Evolutionary conservation across 768 basidiomycete genomes (phyloP), one percentile per base, ranked within the genome.

Genomic region (Hericium coralloides): DNA sequence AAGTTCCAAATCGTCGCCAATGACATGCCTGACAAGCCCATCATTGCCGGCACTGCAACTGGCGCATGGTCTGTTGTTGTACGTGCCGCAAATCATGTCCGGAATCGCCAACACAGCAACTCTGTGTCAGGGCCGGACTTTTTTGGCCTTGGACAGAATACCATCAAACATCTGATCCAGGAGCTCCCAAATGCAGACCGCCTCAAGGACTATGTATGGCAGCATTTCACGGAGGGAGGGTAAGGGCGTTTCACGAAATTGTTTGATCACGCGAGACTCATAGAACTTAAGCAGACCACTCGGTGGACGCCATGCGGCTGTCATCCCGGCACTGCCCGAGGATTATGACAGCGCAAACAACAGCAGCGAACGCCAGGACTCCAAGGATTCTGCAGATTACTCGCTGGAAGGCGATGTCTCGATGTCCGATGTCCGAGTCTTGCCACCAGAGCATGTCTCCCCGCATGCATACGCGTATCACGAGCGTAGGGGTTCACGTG

Each of bases 91-190:
- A 92, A 92, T 65, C 78, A 80, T 45, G 83, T 92, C 59, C 82
- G 90, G 51, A 84, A 88, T 66, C 78, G 89, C 14, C 85, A 89
- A 60, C 90, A 92, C 65, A 88, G 85, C 47, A 92, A 92, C 68
- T 89, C 87, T 5, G 88, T 93, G 14, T 92, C 90, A 2, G 90
- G 90, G 0, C 90, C 90, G 14, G 90, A 92, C 70, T 92, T 92
- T 69, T 92, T 90, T 65, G 91, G 91, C 9, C 74, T 93, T 15
- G 87, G 87, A 3, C 87, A 92, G 69, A 92, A 92, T 66, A 87
- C 87, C 4, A 91, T 93, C 74, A 92, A 92, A 72, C 87, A 89
- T 65, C 78, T 92, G 38, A 89, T 93, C n/a, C 90, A 93, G 69
- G 86, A 90, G 69, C 75, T 93, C 15, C 82, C 85, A 6, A 80